Base-by-base conservation (phyloP, 2,329 filamentous ascomycete genomes). In the Colletotrichum truncatum region DNA sequence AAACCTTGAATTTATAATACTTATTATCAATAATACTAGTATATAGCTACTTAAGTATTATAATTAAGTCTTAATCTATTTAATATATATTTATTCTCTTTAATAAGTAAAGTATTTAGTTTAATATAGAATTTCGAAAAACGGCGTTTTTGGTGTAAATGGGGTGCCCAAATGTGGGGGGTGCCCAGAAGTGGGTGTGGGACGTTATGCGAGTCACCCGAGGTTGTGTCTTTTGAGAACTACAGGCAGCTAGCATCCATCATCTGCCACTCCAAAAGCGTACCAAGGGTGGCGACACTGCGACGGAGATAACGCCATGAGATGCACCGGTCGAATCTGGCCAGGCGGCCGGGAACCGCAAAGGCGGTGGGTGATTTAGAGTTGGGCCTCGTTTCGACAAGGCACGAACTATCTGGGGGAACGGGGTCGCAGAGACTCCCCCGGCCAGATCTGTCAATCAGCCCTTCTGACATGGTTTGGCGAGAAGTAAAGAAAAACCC, bases 131-230 rank as follows among this genome's bases (percentile, higher is more conserved):
- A n/a, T n/a, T n/a, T n/a, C n/a, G n/a, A n/a, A n/a, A n/a, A n/a
- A n/a, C n/a, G n/a, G 14, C 14, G 5, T 21, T 28, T 60, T 61
- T 51, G 60, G n/a, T n/a, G n/a, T n/a, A n/a, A n/a, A n/a, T n/a
- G n/a, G n/a, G n/a, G n/a, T n/a, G n/a, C n/a, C n/a, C n/a, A n/a
- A n/a, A n/a, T n/a, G n/a, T n/a, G n/a, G n/a, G n/a, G n/a, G n/a
- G n/a, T n/a, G n/a, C n/a, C n/a, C n/a, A 64, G 39, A 49, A 36
- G 41, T 14, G 39, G 32, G 12, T 18, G 30, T 61, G 34, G 28
- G 48, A 39, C n/a, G 49, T 54, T 21, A 48, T 64, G 64, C 60
- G 46, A 67, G 54, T 64, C 66, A 57, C 58, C 53, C 43, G 58
- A 57, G 58, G 54, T 48, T 30, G 46, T 21, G 39, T 41, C 54